These are phyloP conservation scores for Cutaneotrichosporon sp. DNA, from an alignment of 1,284 basidiomycete genomes.

Conservation along the genomic window DNA sequence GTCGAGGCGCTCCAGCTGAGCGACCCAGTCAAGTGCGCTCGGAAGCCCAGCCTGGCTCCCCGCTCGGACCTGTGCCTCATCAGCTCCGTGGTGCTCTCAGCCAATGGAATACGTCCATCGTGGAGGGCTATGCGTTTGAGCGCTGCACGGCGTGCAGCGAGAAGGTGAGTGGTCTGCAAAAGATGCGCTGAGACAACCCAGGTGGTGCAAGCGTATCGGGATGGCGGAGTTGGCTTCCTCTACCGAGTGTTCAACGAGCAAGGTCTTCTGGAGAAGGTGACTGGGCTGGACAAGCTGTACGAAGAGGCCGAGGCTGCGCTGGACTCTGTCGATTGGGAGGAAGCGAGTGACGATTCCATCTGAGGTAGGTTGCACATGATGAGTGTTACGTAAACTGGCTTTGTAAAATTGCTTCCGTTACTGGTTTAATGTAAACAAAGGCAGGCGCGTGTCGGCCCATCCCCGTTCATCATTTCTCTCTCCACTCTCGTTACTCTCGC, in stretches of 20 bases:
- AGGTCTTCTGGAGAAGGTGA: slow-evolving; percentile 76
- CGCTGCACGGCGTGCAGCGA: slow-evolving; percentile 89
- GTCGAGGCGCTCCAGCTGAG: slow-evolving; percentile 66
- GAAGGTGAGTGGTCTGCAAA: slow-evolving; percentile 58
- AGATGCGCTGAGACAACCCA: slow-evolving; percentile 41
- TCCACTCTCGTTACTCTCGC: not conserved
- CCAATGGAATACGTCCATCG: slow-evolving; percentile 78
- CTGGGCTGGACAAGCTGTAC: slow-evolving; percentile 81
- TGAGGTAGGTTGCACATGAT: not conserved
- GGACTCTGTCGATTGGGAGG: slow-evolving; percentile 28
- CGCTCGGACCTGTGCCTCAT: slow-evolving; percentile 85
- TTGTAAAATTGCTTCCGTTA: not conserved
- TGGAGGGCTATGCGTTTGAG: slow-evolving; percentile 83
- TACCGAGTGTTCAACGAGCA: slow-evolving; percentile 80
- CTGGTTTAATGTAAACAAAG: slow-evolving; percentile 13
- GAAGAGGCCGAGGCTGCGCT: slow-evolving; percentile 61
- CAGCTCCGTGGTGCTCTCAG: slow-evolving; percentile 88
- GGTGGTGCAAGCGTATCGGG: slow-evolving; percentile 75
- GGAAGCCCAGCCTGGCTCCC: slow-evolving; percentile 56
- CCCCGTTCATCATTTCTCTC: not conserved
- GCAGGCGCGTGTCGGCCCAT: not conserved
- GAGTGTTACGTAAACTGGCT: not conserved
- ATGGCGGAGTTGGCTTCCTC: slow-evolving; percentile 75
- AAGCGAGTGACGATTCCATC: slow-evolving; percentile 15
- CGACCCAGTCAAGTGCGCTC: not conserved